Conservation (phyloP, 106 monocot species). For the Narthecium ossifragum region DNA sequence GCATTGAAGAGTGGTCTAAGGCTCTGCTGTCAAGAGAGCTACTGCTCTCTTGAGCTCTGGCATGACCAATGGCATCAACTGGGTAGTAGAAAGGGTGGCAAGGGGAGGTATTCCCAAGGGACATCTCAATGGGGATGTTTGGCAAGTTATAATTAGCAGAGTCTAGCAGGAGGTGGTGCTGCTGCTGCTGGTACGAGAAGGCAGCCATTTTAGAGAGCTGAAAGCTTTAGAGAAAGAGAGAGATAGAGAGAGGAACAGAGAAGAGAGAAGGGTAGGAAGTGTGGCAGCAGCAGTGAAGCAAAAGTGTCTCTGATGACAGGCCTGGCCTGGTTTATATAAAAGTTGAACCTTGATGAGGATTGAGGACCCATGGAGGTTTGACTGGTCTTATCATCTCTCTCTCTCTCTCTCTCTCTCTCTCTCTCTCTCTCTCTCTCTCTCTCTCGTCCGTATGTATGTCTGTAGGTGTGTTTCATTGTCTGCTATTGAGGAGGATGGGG, state of each 20-base stretch:
- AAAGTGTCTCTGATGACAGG: not conserved
- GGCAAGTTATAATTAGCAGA: not conserved
- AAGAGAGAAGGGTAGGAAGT: not conserved
- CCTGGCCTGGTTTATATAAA: constrained; percentile 4
- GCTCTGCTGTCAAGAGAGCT: not conserved
- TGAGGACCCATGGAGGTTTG: not conserved
- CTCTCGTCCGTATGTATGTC: too few relatives aligned
- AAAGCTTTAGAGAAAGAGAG: not conserved
- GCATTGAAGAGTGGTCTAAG: too few relatives aligned
- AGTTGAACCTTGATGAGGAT: not conserved
- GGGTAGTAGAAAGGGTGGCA: not conserved
- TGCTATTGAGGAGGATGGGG: too few relatives aligned
- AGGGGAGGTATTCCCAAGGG: not conserved
- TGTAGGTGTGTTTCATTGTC: too few relatives aligned
- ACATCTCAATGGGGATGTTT: constrained; percentile 1
- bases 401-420: too few relatives aligned
- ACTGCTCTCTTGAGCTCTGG: not conserved
- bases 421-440: too few relatives aligned
- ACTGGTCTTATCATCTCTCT: not conserved
- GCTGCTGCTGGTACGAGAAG: constrained; percentile 1
- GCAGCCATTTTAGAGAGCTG: constrained; percentile 4
- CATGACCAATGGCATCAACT: not conserved
- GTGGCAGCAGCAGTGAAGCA: not conserved
- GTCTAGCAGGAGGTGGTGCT: not conserved
- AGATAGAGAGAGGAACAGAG: not conserved